A percentile compares a stretch with the other conserved stretches of the same genome.
phyloP scores from a whole-genome alignment of 2,329 filamentous ascomycete species.

The Aureobasidium sp. region DNA sequence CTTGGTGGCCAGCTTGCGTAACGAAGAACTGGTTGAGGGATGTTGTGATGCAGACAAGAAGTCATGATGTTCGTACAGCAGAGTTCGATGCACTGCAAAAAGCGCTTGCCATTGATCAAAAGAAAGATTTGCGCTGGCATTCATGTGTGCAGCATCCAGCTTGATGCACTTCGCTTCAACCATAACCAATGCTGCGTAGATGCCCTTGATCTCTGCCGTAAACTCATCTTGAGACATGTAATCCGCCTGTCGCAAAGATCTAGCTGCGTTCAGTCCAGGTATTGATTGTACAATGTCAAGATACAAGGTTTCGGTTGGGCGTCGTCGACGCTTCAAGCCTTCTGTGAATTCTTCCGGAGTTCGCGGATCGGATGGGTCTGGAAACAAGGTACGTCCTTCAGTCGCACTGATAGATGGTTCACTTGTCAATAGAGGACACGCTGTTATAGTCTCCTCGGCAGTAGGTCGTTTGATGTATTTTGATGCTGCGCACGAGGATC shows the following conservation, averaged over 20 bases:
- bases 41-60: constrained; percentile 79
- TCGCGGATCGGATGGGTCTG: not conserved
- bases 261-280: not conserved
- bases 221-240: constrained; percentile 73
- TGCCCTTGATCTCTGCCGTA: constrained; percentile 72
- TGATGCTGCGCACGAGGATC: not conserved
- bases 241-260: constrained; percentile 32
- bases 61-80: constrained; percentile 41
- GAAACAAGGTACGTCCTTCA: not conserved
- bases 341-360: not conserved
- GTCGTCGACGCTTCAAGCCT: not conserved
- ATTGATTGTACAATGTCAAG: constrained; percentile 4
- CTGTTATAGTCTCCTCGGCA: not conserved
- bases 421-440: not conserved
- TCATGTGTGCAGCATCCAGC: constrained; percentile 59
- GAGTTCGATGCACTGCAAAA: constrained; percentile 71
- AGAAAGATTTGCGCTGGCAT: constrained; percentile 43
- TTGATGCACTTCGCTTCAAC: constrained; percentile 85
- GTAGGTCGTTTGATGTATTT: not conserved
- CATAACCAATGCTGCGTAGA: constrained; percentile 77
- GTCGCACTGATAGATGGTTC: not conserved
- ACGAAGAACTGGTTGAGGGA: constrained; percentile 62
- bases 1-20: constrained; percentile 65
- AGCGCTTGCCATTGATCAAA: constrained; percentile 76
- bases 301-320: not conserved